These are phyloP conservation scores for Aspergillus funiculosus DNA, from an alignment of 495 filamentous ascomycete species.

Conservation along the genomic window DNA sequence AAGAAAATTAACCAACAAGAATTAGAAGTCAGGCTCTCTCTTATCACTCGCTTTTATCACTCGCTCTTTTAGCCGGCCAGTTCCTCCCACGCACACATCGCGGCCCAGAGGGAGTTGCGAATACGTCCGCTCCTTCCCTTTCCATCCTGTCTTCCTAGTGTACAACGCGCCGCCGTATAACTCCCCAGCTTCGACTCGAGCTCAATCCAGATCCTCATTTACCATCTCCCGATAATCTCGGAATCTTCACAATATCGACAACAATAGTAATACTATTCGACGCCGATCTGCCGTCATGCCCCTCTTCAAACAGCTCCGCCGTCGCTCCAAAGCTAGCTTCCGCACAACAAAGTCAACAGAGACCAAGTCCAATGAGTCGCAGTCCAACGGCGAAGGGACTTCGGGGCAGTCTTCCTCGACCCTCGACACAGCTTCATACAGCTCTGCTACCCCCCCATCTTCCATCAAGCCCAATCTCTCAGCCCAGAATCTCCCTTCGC, in stretches of 20 bases:
- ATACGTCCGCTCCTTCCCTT: no score
- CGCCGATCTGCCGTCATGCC: conserved; percentile 45
- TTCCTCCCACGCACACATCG: no score
- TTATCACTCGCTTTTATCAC: no score
- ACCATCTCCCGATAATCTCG: no score
- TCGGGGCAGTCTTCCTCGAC: conserved; percentile 60
- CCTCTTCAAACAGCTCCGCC: conserved; percentile 73
- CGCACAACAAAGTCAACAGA: conserved; percentile 45
- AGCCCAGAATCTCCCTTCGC: conserved; percentile 48
- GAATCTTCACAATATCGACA: background rate
- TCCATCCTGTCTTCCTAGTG: no score
- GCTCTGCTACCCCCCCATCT: conserved; percentile 53
- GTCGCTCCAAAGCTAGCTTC: conserved; percentile 64
- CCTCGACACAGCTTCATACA: conserved; percentile 51
- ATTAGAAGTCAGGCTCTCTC: background rate
- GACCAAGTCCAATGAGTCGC: conserved; percentile 42
- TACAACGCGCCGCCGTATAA: no score
- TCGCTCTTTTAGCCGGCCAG: no score
- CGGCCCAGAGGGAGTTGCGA: no score
- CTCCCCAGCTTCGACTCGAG: no score
- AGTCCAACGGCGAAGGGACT: conserved; percentile 44
- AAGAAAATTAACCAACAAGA: background rate
- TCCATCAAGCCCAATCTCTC: conserved; percentile 52
- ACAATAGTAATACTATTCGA: conserved; percentile 1
- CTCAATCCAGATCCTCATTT: no score